Percentiles rank a stretch among this genome's conserved stretches.
These are phyloP conservation scores for Kondoa malvinella DNA, from an alignment of 768 basidiomycete species.

Conservation along the genomic window DNA sequence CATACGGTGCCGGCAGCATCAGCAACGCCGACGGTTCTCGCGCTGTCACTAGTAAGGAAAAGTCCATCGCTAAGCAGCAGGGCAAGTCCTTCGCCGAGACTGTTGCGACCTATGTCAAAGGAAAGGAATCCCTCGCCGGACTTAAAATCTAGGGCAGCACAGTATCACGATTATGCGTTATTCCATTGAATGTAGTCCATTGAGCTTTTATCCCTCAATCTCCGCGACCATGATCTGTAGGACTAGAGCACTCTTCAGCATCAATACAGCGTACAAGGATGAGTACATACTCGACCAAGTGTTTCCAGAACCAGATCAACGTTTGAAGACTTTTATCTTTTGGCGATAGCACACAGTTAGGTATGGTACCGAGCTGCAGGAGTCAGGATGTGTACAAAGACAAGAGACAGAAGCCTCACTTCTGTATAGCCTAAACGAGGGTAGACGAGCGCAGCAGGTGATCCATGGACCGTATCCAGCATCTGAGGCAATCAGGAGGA, in stretches of 20 bases:
- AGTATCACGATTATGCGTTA: no score
- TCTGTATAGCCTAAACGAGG: not conserved
- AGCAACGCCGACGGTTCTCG: conserved; percentile 24
- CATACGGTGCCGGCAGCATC: conserved; percentile 45
- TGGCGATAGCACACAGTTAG: no score
- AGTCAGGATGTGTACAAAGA: no score
- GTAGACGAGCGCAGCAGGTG: not conserved
- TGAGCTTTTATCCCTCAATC: no score
- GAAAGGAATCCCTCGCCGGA: not conserved
- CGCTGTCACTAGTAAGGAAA: conserved; percentile 21
- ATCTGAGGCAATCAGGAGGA: not conserved
- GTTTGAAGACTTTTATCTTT: no score
- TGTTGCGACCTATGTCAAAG: not conserved
- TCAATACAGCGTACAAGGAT: no score
- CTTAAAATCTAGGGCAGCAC: not conserved
- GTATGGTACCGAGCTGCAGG: no score
- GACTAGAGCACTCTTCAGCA: no score
- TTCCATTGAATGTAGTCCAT: no score
- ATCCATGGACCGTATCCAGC: not conserved
- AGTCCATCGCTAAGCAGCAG: conserved; percentile 19
- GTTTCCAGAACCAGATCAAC: no score
- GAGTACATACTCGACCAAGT: no score
- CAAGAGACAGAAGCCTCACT: not conserved
- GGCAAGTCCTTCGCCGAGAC: conserved; percentile 17
- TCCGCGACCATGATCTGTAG: no score